Evolutionary conservation across 2,329 filamentous ascomycete genomes (phyloP).

Genomic region (Alternaria angustiovoidea): DNA sequence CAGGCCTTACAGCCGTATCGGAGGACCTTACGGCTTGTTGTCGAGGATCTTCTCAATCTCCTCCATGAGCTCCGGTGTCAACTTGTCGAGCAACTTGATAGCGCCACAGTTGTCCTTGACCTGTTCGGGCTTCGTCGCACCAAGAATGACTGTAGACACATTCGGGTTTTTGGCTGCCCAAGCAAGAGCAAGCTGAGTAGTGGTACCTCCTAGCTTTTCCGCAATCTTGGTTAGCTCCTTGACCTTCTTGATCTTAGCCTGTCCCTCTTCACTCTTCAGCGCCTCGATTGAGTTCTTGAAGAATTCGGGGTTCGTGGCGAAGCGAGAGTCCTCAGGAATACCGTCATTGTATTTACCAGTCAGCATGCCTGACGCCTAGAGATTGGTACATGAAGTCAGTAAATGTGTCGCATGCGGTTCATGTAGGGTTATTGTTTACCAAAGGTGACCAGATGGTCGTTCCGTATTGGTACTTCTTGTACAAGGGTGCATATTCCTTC

Average conservation of each 20-base stretch:
- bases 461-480: slow-evolving; percentile 64
- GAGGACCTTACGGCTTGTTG: slow-evolving; percentile 48
- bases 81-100: slow-evolving; percentile 52
- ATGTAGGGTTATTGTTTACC: slow-evolving; percentile 22
- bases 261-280: slow-evolving; percentile 59
- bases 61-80: slow-evolving; percentile 51
- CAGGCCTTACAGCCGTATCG: slow-evolving; percentile 3
- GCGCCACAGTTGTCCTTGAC: slow-evolving; percentile 60
- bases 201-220: slow-evolving; percentile 58
- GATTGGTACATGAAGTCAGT: background rate
- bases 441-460: slow-evolving; percentile 66
- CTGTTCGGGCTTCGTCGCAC: slow-evolving; percentile 60
- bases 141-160: slow-evolving; percentile 65
- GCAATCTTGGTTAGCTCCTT: slow-evolving; percentile 61
- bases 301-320: slow-evolving; percentile 65
- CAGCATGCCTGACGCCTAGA: slow-evolving; percentile 61
- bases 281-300: slow-evolving; percentile 65
- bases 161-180: slow-evolving; percentile 68
- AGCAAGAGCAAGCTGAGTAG: slow-evolving; percentile 64
- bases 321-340: slow-evolving; percentile 67
- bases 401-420: background rate
- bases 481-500: slow-evolving; percentile 67
- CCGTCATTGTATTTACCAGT: slow-evolving; percentile 72
- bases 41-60: slow-evolving; percentile 52
- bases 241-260: slow-evolving; percentile 66